A percentile compares a stretch with the other conserved stretches of the same genome.
These are phyloP conservation scores for Phalaenopsis equestris DNA, from an alignment of 106 monocot genomes.

Conservation along the genomic window DNA sequence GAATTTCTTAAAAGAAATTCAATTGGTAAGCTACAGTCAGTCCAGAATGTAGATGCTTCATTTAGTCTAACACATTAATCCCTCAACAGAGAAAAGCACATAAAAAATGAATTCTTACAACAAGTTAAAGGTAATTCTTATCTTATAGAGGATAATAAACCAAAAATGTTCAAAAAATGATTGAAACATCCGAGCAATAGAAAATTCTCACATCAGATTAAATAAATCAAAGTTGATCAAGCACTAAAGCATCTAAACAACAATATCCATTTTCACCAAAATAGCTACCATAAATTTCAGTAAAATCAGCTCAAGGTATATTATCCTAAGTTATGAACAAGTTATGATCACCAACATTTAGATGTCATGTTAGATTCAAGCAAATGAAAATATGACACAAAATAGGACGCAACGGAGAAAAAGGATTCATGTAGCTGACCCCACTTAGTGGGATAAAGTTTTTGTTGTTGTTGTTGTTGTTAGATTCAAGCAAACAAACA, in stretches of 20 bases:
- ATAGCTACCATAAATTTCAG: neutral
- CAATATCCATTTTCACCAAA: neutral
- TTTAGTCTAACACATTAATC: neutral
- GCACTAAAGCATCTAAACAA: neutral
- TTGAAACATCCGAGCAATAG: neutral
- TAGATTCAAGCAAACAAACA: neutral
- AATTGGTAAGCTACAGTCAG: neutral
- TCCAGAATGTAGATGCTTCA: neutral
- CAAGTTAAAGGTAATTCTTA: neutral
- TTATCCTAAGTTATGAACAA: neutral
- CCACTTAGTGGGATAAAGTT: too few species aligned
- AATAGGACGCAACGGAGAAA: too few species aligned
- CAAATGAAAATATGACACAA: neutral
- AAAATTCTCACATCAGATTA: neutral
- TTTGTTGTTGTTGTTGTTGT: neutral
- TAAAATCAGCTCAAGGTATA: neutral
- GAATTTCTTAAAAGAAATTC: neutral
- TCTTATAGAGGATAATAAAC: neutral
- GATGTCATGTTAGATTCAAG: neutral
- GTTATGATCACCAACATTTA: neutral
- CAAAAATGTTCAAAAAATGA: neutral
- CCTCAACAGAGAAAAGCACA: neutral
- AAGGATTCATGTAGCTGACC: too few species aligned
- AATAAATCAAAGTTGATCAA: neutral
- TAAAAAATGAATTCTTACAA: neutral